These are phyloP conservation scores for Pestalotiopsis sp. DNA, from an alignment of 2,329 filamentous ascomycete genomes.

Conservation along the genomic window DNA sequence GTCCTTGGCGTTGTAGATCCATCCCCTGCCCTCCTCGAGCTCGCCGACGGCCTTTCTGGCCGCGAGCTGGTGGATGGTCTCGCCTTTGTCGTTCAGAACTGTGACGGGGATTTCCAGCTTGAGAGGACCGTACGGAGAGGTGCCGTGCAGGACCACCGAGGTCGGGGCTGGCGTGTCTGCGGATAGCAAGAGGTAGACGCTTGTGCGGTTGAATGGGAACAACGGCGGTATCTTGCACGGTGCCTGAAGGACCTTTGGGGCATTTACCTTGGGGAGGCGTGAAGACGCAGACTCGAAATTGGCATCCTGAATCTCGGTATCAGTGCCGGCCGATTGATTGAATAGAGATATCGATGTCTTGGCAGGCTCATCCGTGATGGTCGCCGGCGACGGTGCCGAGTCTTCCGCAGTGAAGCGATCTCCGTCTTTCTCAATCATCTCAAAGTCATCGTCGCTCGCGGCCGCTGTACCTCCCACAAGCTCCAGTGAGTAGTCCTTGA, in stretches of 20 bases:
- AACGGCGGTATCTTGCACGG: conserved; percentile 66
- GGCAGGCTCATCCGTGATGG: conserved; percentile 17
- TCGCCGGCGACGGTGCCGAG: conserved; percentile 20
- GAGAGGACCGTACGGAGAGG: conserved; percentile 58
- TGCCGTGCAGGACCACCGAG: conserved; percentile 61
- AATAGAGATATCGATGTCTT: conserved; percentile 62
- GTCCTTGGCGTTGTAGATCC: conserved; percentile 58
- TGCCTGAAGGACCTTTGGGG: conserved; percentile 64
- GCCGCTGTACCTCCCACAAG: conserved; percentile 53
- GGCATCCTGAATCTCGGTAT: conserved; percentile 25
- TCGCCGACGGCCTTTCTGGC: conserved; percentile 69
- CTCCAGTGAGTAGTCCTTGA: conserved; percentile 65
- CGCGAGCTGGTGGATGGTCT: conserved; percentile 71
- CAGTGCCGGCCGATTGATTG: conserved; percentile 46
- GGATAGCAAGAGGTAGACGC: conserved; percentile 66
- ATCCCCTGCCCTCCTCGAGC: conserved; percentile 71
- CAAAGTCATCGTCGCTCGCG: conserved; percentile 55
- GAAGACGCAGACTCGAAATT: conserved; percentile 28
- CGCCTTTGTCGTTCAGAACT: conserved; percentile 42
- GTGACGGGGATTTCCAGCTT: conserved; percentile 67
- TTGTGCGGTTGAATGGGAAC: conserved; percentile 68
- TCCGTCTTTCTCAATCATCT: conserved; percentile 62
- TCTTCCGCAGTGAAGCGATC: conserved; percentile 47
- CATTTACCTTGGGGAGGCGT: conserved; percentile 53
- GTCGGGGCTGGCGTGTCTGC: conserved; percentile 52